Conservation (phyloP, 306 rosid genomes). For the Sindora glabra region DNA sequence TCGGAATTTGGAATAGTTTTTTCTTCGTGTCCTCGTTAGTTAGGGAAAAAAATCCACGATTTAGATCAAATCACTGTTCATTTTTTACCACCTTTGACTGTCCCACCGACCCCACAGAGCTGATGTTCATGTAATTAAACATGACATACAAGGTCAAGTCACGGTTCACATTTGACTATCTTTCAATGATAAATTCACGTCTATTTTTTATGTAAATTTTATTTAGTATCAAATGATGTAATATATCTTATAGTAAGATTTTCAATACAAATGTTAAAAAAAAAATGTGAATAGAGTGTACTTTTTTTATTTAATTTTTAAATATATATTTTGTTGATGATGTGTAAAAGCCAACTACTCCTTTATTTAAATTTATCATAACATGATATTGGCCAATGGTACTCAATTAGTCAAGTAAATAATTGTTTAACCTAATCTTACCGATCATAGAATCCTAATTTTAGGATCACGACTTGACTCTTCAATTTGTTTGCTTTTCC, state of each 20-base stretch:
- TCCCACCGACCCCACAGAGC: not conserved
- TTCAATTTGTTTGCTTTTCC: conserved; percentile 10
- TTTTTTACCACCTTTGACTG: conserved; percentile 1
- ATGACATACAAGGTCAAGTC: not conserved
- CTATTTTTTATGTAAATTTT: too few relatives aligned
- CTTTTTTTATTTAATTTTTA: too few relatives aligned
- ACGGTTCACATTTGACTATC: too few relatives aligned
- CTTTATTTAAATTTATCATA: not conserved
- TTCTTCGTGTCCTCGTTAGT: not conserved
- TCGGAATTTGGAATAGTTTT: not conserved
- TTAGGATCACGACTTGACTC: conserved; percentile 45
- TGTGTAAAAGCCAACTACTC: conserved; percentile 27
- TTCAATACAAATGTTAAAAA: too few relatives aligned
- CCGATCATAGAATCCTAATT: conserved; percentile 31
- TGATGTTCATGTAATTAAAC: not conserved
- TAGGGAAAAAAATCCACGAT: not conserved
- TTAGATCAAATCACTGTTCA: not conserved
- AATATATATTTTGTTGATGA: not conserved
- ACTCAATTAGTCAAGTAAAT: not conserved
- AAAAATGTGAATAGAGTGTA: too few relatives aligned
- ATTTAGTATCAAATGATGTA: too few relatives aligned
- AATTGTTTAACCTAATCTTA: conserved; percentile 5
- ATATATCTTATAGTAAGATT: too few relatives aligned
- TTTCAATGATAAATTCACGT: too few relatives aligned
- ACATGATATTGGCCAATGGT: not conserved